Base-by-base conservation (phyloP, 169 alveolate species). In the Cryptosporidium parvum region DNA sequence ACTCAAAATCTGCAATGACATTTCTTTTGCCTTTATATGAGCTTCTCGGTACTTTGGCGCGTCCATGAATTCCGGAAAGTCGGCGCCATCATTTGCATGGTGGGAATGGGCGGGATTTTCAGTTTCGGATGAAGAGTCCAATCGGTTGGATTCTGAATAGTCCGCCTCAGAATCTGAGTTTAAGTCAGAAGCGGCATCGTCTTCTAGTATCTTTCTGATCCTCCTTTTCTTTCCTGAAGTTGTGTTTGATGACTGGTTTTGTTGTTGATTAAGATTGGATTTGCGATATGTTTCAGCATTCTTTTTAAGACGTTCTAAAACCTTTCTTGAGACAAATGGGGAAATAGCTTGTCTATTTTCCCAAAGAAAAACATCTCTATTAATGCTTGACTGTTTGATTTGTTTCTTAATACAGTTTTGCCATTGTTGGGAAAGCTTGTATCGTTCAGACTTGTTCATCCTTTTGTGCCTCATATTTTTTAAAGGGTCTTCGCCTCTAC, bases 401-500 rank as follows among this genome's bases (percentile, higher is more conserved):
- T 96, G 94, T 45, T 91, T 84, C 70, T 84, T 86, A 70, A 94
- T 91, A 72, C 96, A 94, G 52, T 87, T 94, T 58, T 92, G 94
- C 59, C 97, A 85, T 65, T 95, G 95, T 91, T 94, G 94, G 75
- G 93, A 85, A 52, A 93, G 94, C 62, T 93, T 94, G 56, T 93
- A 95, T 5, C 95, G 93, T 73, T 95, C 97, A 23, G 94, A 85
- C 35, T 95, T 92, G 6, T 97, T 94, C 97, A 96, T 94, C 35
- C 98, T 69, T 70, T 95, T 95, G 91, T 94, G 97, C 93, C 94
- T 95, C 94, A 94, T 96, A 80, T 95, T 95, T 26, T 93, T 86
- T 51, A 96, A 93, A 10, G 98, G 98, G 68, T 96, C 98, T 85
- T 93, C 95, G 33, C 97, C 97, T 65, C 93, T 85, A 86, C 98